Evolutionary conservation across 2,329 filamentous ascomycete species (phyloP), one percentile per base, ranked within the genome.

Genomic region (Stagonosporopsis vannaccii): DNA sequence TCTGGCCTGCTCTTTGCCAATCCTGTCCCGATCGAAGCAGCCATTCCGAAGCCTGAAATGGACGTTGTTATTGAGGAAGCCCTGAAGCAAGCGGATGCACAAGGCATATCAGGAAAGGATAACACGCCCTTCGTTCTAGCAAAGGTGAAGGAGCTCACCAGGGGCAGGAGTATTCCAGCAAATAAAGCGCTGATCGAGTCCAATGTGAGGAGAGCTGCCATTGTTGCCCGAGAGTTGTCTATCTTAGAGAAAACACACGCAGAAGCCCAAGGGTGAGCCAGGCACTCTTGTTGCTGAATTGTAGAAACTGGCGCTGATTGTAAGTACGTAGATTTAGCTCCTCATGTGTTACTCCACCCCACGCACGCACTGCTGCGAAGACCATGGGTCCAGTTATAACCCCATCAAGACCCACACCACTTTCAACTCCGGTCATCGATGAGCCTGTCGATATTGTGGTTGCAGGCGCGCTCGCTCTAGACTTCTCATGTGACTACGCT

Each of bases 1-100:
- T 92, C 91, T 1, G 95, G 94, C 8, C 78, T 97, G 51, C 80
- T 93, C 54, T 93, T 99, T 70, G 93, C 93, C 52, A 98, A 96
- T 71, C 94, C 93, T 0, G 90, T 97, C 32, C 90, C 92, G 0
- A 79, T 84, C 49, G 81, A 90, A 56, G 80, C 83, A 66, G 89
- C 86, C 15, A 88, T 97, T 44, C 85, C 90, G 1, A 87, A 88
- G 54, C 75, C 79, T 3, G 71, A 75, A 19, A 75, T 79, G 63
- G 68, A 78, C 35, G 30, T 70, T 1, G 65, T 79, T 22, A 77
- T 81, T 37, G 69, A 72, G 19, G 74, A 79, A 46, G 74, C 77
- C 37, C 67, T 80, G 20, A 59, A 65, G 26, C 69, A 77, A 62
- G 72, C 74, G 5, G 58, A 77, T 45, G 67, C 69, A 4, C 65